phyloP scores from a whole-genome alignment of 208 protist genomes.

The Zelonia costaricensis region DNA sequence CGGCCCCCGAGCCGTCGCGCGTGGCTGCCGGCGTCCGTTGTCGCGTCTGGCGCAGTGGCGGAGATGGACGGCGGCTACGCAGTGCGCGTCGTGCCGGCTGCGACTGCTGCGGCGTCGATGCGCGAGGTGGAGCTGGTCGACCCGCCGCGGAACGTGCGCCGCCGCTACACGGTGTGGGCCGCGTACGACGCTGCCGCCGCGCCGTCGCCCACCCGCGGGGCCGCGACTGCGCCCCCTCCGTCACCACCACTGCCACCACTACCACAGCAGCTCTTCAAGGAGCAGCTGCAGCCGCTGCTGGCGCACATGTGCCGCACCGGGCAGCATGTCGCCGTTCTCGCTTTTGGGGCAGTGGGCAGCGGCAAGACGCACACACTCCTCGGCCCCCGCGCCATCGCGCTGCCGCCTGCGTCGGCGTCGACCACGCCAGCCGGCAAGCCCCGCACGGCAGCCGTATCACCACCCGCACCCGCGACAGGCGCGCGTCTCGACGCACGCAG shows the following conservation, averaged over 20 bases:
- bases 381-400: slow-evolving; percentile 17
- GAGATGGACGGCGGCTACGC: slow-evolving; percentile 18
- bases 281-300: slow-evolving; percentile 35
- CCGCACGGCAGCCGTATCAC: too few species aligned
- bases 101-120: background rate
- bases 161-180: slow-evolving; percentile 12
- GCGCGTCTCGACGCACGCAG: background rate
- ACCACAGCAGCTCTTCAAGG: slow-evolving; percentile 39
- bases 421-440: too few species aligned
- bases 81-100: slow-evolving; percentile 3
- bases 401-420: slow-evolving; percentile 5
- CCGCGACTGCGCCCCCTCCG: too few species aligned
- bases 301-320: slow-evolving; percentile 35
- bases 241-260: too few species aligned
- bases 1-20: slow-evolving; percentile 16
- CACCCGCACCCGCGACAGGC: too few species aligned
- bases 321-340: slow-evolving; percentile 50
- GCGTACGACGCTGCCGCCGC: slow-evolving; percentile 14
- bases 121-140: slow-evolving; percentile 19
- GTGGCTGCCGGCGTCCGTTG: slow-evolving; percentile 20
- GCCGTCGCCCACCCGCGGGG: background rate
- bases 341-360: slow-evolving; percentile 64
- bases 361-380: slow-evolving; percentile 83
- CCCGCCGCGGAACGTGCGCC: slow-evolving; percentile 14
- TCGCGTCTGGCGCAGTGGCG: slow-evolving; percentile 3